Evolutionary conservation across 2,329 filamentous ascomycete species (phyloP).

Genomic region (Neospermospora avenae): DNA sequence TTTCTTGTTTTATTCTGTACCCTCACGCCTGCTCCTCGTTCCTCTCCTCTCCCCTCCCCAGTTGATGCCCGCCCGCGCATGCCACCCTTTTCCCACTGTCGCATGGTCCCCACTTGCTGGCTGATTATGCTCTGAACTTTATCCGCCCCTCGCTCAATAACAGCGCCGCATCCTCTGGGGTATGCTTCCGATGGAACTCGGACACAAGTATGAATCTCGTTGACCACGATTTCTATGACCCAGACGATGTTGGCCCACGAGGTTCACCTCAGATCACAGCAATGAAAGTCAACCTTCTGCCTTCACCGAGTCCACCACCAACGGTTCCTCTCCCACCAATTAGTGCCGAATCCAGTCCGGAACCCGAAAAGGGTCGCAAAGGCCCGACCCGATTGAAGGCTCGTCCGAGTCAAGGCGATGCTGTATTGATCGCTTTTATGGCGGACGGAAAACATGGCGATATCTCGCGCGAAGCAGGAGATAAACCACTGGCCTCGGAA

Average conservation of each 20-base stretch:
- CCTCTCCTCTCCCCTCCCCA: too few species aligned
- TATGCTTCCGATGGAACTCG: slow-evolving; percentile 26
- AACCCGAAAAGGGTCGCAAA: slow-evolving; percentile 22
- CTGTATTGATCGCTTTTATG: slow-evolving; percentile 64
- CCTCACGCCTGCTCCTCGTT: too few species aligned
- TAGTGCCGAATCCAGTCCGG: slow-evolving; percentile 41
- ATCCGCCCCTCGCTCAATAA: slow-evolving; percentile 4
- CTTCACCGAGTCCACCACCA: slow-evolving; percentile 50
- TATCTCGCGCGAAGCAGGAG: slow-evolving; percentile 56
- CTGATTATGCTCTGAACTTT: slow-evolving; percentile 14
- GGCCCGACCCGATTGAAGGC: slow-evolving; percentile 18
- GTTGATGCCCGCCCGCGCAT: too few species aligned
- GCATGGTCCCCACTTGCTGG: slow-evolving; percentile 12
- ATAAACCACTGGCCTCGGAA: slow-evolving; percentile 48
- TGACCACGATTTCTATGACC: slow-evolving; percentile 41
- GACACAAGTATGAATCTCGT: slow-evolving; percentile 28
- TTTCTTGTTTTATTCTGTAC: too few species aligned
- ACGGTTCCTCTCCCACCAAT: slow-evolving; percentile 43
- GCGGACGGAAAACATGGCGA: slow-evolving; percentile 62
- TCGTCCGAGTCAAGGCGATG: slow-evolving; percentile 55
- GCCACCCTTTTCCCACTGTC: neutral
- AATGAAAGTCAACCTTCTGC: slow-evolving; percentile 44
- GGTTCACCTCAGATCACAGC: slow-evolving; percentile 42
- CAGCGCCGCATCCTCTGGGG: slow-evolving; percentile 15
- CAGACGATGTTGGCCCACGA: slow-evolving; percentile 45